Evolutionary conservation across 306 rosid species (phyloP), one percentile per base, ranked within the genome.

Genomic region (Canavalia ensiformis): DNA sequence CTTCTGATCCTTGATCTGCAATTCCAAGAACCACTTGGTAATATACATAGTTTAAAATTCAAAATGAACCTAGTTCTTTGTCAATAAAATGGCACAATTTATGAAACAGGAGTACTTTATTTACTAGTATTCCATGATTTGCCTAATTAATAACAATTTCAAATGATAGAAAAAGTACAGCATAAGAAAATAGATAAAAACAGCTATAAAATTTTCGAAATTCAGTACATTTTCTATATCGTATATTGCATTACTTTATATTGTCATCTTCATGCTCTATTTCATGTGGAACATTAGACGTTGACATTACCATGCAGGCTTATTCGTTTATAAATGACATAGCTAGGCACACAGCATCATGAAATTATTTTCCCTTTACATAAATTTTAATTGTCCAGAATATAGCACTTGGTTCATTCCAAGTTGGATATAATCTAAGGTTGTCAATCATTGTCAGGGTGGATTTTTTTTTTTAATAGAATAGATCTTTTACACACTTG

Each of bases 1-100:
- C 69, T 72, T 60, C 31, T 7, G 41, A 49, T 80, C 33, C 73
- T 68, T 72, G 44, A 79, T 65, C 67, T 49, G 81, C 72, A 54
- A 77, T 80, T 63, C 72, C 33, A 25, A 18, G 55, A 65, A 58
- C n/a, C 62, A 55, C 67, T 13, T 39, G 4, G 64, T 12, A 63
- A 74, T 46, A 47, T 29, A 69, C 45, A 79, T 42, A 49, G 13
- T 55, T 77, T 58, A 55, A 39, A 65, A 70, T 56, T 60, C 37
- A 35, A 11, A 30, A 75, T 1, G 25, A 44, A 7, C 11, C 31
- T 56, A 31, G 69, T 68, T 59, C 35, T 2, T 59, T 41, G 52
- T 77, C 70, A 72, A 77, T 72, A 8, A 52, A 10, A 30, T 41
- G 57, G 52, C 33, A 63, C 9, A n/a, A 42, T 59, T 70, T 49